Base-by-base conservation (phyloP, 1,284 basidiomycete genomes). In the Ceratobasidium sp. region DNA sequence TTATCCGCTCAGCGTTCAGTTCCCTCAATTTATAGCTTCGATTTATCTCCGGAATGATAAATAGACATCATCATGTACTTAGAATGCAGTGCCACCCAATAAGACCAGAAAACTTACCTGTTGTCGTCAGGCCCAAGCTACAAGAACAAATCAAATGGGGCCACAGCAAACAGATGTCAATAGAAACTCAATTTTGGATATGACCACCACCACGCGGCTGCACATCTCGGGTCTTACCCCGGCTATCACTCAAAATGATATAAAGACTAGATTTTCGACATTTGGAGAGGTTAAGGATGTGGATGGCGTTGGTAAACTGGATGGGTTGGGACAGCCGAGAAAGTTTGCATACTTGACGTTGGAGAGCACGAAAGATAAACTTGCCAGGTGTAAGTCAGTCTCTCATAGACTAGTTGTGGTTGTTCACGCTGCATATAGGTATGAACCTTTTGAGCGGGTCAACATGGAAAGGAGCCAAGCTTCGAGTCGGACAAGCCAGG, bases 401-500 rank as follows among this genome's bases (percentile, higher is more conserved):
- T 71, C 60, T 46, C 69, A 46, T 21, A 1, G 65, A 45, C 64
- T 73, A 50, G 26, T 2, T 3, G 3, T 45, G 2, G 16, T 5
- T 14, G 6, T 9, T 60, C 8, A 46, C 3, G n/a, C 34, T n/a
- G 12, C 45, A 8, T 57, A 2, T 70, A 92, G 91, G 91, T 80
- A 82, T 92, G 79, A 92, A 88, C 77, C 77, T 87, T 3, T 83
- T 93, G 8, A 92, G 90, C 75, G 92, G 92, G 30, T 87, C 90
- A 8, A 91, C 86, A 1, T 93, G 91, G 90, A 93, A 92, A 80
- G 92, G 92, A 18, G 81, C 91, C n/a, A 92, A 89, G 76, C 80
- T 93, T 34, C 85, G 91, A n/a, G 85, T 93, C 41, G 91, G 91
- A 6, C 91, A 92, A 76, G 92, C 92, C 28, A 90, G 87, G 75